These are phyloP conservation scores for Aspergillus glaucus DNA, from an alignment of 2,329 filamentous ascomycete genomes.

Conservation along the genomic window DNA sequence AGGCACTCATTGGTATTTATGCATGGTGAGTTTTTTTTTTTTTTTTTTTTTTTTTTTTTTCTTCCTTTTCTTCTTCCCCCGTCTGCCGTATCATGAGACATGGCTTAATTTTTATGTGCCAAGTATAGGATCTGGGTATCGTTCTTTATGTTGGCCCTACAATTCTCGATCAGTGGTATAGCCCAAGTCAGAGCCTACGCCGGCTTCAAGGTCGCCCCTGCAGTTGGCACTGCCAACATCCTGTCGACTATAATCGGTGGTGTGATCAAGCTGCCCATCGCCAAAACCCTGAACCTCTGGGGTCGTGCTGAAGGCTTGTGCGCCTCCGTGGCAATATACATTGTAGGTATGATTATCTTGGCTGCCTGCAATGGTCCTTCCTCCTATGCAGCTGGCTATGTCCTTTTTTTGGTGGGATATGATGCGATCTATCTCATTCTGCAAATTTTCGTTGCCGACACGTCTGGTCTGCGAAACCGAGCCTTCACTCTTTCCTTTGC, in stretches of 20 bases:
- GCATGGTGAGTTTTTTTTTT: conserved; percentile 20
- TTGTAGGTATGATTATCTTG: conserved; percentile 53
- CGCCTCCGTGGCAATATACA: conserved; percentile 43
- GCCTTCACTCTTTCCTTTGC: conserved; percentile 55
- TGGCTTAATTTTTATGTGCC: background rate
- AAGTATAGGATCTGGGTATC: conserved; percentile 39
- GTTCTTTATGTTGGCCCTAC: conserved; percentile 42
- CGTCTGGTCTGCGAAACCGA: conserved; percentile 54
- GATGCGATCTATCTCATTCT: conserved; percentile 52
- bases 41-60: background rate
- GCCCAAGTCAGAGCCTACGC: conserved; percentile 47
- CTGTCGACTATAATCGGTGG: conserved; percentile 53
- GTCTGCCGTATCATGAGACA: background rate
- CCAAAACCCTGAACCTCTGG: conserved; percentile 58
- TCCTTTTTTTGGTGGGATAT: conserved; percentile 56
- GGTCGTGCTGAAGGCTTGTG: conserved; percentile 55
- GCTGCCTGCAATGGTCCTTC: conserved; percentile 55
- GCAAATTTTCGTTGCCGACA: conserved; percentile 58
- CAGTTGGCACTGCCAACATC: conserved; percentile 47
- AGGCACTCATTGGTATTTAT: conserved; percentile 28
- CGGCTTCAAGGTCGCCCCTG: conserved; percentile 46
- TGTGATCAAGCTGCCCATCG: conserved; percentile 54
- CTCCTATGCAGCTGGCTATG: conserved; percentile 58
- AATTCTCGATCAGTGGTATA: conserved; percentile 36
- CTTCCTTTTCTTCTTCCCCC: background rate